Evolutionary conservation across 768 basidiomycete genomes (phyloP).

Genomic region (Lentinula guzmanii): DNA sequence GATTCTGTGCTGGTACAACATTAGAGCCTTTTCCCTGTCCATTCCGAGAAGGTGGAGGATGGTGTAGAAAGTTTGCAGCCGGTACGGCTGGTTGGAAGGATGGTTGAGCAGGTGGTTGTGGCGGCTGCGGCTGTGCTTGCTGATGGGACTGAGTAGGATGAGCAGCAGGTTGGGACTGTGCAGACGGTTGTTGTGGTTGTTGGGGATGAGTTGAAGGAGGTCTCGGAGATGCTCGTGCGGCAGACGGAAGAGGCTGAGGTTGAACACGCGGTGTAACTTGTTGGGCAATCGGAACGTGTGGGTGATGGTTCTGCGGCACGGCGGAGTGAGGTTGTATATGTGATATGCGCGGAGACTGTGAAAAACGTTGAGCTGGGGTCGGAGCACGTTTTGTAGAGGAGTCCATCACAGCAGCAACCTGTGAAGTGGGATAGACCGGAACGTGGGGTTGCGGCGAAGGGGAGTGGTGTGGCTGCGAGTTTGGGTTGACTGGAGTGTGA

Average conservation of each 20-base stretch:
- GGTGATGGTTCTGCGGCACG: not conserved
- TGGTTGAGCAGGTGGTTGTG: not conserved
- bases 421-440: slow-evolving; percentile 22
- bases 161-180: not conserved
- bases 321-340: slow-evolving; percentile 11
- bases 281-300: not conserved
- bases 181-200: not conserved
- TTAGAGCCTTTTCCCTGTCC: not conserved
- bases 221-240: not conserved
- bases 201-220: not conserved
- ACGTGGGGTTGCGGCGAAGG: slow-evolving; percentile 28
- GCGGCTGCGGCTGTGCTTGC: not conserved
- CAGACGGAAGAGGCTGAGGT: not conserved
- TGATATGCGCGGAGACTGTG: slow-evolving; percentile 15
- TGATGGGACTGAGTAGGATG: not conserved
- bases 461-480: slow-evolving; percentile 18
- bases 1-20: not conserved
- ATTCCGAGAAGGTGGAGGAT: not conserved
- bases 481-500: slow-evolving; percentile 30
- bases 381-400: slow-evolving; percentile 20
- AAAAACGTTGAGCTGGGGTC: slow-evolving; percentile 26
- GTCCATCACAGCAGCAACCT: slow-evolving; percentile 24
- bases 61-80: not conserved
- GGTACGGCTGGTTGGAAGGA: not conserved
- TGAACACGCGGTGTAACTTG: not conserved